Evolutionary conservation across 441 rosid species (phyloP), one percentile per base, ranked within the genome.

Genomic region (Adansonia madagascariensis): DNA sequence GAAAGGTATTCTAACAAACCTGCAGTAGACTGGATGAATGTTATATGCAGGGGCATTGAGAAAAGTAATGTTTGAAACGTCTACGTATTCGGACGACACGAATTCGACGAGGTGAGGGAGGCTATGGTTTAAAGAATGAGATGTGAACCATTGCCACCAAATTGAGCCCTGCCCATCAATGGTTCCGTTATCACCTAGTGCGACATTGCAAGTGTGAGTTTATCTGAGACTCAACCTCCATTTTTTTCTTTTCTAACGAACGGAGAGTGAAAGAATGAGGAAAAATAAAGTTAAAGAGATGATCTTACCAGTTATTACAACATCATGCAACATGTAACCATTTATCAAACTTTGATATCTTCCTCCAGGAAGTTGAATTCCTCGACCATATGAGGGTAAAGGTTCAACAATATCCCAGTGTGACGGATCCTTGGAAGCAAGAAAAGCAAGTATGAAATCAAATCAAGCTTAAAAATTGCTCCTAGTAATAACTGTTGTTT

Each of bases 11-110:
- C 9, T 47, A 49, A 10, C 14, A 10, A 76, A 89, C 96, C 96
- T 92, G 84, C 99, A 93, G 78, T 93, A 95, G 27, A 93, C 97
- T 17, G 98, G 97, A 82, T 93, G 99, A 57, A 95, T 90, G 81
- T 85, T 89, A 81, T 87, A 85, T 7, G 97, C 90, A 63, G 99
- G 99, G 52, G 98, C 93, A 80, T 93, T 91, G 73, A 88, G 49
- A 83, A 95, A 88, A 11, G 93, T 92, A 67, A 95, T 83, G 77
- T 95, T 95, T 15, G 98, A 91, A 47, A 95, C 87, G 8, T 91
- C 82, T 18, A 95, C 74, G 55, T 79, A 0, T 14, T 89, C 90
- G 1, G 97, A 92, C 2, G 84, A 84, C 63, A 85, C 78, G 46
- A 95, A 88, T 80, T 95, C 98, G 12, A 95, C 90, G 0, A 95